Evolutionary conservation across 169 alveolate species (phyloP), one percentile per base, ranked within the genome.

Genomic region (Plasmodium vivax): DNA sequence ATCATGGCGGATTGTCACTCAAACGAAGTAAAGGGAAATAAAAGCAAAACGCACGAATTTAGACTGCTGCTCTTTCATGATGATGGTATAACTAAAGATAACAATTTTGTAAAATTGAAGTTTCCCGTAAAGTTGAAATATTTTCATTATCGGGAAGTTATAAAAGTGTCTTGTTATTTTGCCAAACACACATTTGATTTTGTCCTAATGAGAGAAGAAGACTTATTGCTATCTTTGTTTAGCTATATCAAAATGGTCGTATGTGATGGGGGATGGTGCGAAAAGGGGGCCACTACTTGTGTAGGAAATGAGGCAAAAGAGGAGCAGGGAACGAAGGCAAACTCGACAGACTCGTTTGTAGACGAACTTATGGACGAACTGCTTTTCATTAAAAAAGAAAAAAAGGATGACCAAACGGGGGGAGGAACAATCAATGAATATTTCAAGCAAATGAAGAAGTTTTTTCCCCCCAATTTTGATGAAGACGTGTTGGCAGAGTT

Each of bases 61-160:
- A 79, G 94, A 30, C 62, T 88, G n/a, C 19, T 88, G 62, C 3
- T 88, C 30, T 88, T 88, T 88, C 79, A 88, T 36, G 90, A 88
- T 58, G 84, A 88, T 62, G 41, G 23, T 41, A 62, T 56, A 80
- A 88, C 94, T 30, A 88, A 77, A 80, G 34, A 80, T 72, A 51
- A 88, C 62, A 88, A 88, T 81, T 88, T 80, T 41, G 32, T 88
- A 23, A 88, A 88, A 36, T 56, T 88, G 27, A 77, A 45, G 45
- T 80, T 88, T 36, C 45, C 47, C 2, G 38, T 88, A 36, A 88
- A 88, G 27, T 77, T 88, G 41, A 43, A 79, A 2, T 80, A 88
- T 62, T 88, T 88, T 88, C 45, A 88, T 56, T 47, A 74, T 88
- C 27, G 51, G 62, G 77, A 88, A 38, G 56, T 56, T 58, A 88